Evolutionary conservation across 2,329 filamentous ascomycete genomes (phyloP), one percentile per base, ranked within the genome.

Genomic region (Sporothrix dimorphospora): DNA sequence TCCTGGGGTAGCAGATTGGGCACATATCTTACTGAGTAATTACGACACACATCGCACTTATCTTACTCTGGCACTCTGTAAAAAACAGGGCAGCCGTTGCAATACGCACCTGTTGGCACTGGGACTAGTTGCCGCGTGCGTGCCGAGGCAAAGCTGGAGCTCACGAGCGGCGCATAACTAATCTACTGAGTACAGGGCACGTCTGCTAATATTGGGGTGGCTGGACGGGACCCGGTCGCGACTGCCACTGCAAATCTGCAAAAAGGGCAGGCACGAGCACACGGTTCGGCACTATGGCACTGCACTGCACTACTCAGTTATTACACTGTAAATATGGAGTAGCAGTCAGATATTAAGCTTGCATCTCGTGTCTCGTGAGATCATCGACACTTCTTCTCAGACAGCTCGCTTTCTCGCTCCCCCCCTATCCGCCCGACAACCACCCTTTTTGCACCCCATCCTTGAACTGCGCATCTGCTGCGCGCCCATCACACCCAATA

Each of bases 401-500:
- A 45, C 34, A 24, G 38, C 21, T 42, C 21, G 3, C 21, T 65
- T 42, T 21, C 21, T 38, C n/a, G n/a, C n/a, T n/a, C n/a, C 19
- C n/a, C 38, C 59, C 12, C 16, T 24, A 45, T 65, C 27, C n/a
- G n/a, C n/a, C 16, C 40, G 27, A 34, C 38, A 19, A 24, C 34
- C 57, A 19, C 49, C 11, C 27, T 14, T 42, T 1, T 27, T 6
- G n/a, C 69, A 3, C 11, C 11, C 30, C 75, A 73, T 79, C 57
- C 27, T 30, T 70, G 27, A 63, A 9, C 47, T 24, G n/a, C 49
- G 65, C 65, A 67, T 8, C 65, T 19, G 38, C 40, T 67, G 65
- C 65, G 45, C 65, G 27, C 30, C 45, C 24, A 24, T 34, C 45
- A 34, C 24, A 16, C 47, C 27, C 12, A 70, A 74, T 80, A 91